Conservation (phyloP, 2,329 filamentous ascomycete genomes). For the Colletotrichum ledebouriae region DNA sequence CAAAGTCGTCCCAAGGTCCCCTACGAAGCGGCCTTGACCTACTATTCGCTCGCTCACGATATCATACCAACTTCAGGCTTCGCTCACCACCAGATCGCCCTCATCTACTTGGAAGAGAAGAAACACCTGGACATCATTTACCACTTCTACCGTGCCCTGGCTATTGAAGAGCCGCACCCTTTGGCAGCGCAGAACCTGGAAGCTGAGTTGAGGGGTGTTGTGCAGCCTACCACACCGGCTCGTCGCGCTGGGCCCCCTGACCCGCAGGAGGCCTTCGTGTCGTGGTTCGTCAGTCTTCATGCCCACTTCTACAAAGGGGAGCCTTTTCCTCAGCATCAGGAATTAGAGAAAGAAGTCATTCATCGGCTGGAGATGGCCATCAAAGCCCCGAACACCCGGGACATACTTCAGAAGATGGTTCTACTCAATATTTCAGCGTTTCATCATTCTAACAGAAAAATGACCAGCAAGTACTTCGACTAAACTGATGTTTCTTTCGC, state of each 20-base stretch:
- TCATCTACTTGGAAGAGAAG: conserved; percentile 82
- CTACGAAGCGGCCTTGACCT: conserved; percentile 84
- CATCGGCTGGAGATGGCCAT: conserved; percentile 81
- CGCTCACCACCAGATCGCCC: conserved; percentile 90
- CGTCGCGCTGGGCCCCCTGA: conserved; percentile 59
- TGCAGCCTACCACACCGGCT: conserved; percentile 53
- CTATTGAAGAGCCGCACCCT: conserved; percentile 80
- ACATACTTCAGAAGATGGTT: conserved; percentile 81
- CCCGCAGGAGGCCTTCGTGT: conserved; percentile 74
- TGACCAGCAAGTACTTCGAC: conserved; percentile 57
- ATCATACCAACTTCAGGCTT: conserved; percentile 84
- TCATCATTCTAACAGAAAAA: conserved; percentile 74
- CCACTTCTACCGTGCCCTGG: conserved; percentile 87
- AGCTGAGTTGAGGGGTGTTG: conserved; percentile 76
- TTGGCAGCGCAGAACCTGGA: conserved; percentile 83
- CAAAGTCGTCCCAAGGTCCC: conserved; percentile 79
- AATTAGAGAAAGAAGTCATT: conserved; percentile 88
- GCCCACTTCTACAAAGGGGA: conserved; percentile 85
- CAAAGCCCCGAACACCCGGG: conserved; percentile 75
- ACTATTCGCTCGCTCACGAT: conserved; percentile 85
- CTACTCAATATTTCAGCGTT: conserved; percentile 90
- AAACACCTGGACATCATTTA: conserved; percentile 90
- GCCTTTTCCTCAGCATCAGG: conserved; percentile 79
- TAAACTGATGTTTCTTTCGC: background rate
- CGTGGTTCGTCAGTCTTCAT: conserved; percentile 89